phyloP scores from a whole-genome alignment of 495 filamentous ascomycete genomes.

The Penicillium ochrochloron region DNA sequence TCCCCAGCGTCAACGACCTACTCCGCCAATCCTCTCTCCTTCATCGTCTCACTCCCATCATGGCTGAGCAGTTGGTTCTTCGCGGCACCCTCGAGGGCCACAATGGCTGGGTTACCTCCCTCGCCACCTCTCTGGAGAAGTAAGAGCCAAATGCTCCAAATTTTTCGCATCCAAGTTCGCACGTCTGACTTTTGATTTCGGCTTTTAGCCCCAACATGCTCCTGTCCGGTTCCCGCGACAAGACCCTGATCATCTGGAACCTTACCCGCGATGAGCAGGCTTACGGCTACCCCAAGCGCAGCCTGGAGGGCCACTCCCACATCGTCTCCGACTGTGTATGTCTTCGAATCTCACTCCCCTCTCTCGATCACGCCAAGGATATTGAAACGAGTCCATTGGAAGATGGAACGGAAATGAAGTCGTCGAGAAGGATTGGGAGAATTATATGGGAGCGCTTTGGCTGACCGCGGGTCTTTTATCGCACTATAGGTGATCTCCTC shows the following conservation, averaged over 20 bases:
- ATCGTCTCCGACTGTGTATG: constrained; percentile 99
- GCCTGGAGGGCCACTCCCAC: constrained; percentile 97
- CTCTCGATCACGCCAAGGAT: constrained; percentile 18
- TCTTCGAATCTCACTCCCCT: constrained; percentile 27
- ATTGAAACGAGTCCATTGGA: constrained; percentile 21
- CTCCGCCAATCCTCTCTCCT: constrained; percentile 53
- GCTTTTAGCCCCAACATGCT: constrained; percentile 96
- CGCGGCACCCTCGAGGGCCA: constrained; percentile 98
- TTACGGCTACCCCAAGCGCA: constrained; percentile 98
- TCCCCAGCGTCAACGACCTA: constrained; percentile 55
- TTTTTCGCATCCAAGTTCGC: constrained; percentile 31
- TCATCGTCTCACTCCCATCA: constrained; percentile 59
- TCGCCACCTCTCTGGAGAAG: constrained; percentile 99
- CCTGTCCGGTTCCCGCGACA: constrained; percentile 94
- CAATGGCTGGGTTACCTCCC: constrained; percentile 72
- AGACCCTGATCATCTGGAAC: constrained; percentile 99
- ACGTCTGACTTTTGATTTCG: constrained; percentile 43
- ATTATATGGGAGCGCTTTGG: constrained; percentile 24
- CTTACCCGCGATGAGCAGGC: constrained; percentile 96
- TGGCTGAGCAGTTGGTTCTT: constrained; percentile 96
- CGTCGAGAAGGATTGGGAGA: constrained; percentile 16
- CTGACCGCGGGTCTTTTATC: constrained; percentile 42
- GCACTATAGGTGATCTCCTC: constrained; percentile 91
- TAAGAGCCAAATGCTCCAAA: constrained; percentile 53
- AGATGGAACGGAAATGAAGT: constrained; percentile 23